Conservation (phyloP, 1,284 basidiomycete genomes). For the Tranzscheliella williamsii region DNA sequence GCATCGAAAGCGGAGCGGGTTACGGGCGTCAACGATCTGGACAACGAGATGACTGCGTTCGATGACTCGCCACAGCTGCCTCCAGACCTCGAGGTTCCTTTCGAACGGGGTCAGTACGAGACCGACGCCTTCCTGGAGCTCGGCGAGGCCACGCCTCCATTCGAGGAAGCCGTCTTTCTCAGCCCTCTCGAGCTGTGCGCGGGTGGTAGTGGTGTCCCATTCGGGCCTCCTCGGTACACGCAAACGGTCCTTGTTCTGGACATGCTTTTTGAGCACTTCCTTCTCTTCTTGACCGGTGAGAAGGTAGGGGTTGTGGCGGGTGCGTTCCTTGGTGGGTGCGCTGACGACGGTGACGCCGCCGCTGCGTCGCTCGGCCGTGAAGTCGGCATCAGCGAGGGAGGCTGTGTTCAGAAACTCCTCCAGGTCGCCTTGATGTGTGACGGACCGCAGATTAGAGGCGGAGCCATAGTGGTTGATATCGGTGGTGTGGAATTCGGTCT, state of each 20-base stretch:
- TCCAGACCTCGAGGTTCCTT: conserved; percentile 60
- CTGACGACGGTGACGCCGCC: conserved; percentile 77
- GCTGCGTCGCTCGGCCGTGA: conserved; percentile 93
- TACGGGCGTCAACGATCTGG: conserved; percentile 60
- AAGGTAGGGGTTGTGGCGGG: conserved; percentile 78
- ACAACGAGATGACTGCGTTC: conserved; percentile 59
- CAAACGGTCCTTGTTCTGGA: conserved; percentile 52
- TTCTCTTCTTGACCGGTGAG: conserved; percentile 82
- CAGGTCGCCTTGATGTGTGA: conserved; percentile 93
- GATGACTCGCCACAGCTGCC: conserved; percentile 60
- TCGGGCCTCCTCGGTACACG: conserved; percentile 55
- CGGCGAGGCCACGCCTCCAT: conserved; percentile 57
- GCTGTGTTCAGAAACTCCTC: conserved; percentile 97
- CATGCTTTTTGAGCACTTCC: conserved; percentile 61
- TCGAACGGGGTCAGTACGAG: conserved; percentile 61
- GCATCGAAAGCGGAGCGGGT: conserved; percentile 59
- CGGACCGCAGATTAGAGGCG: conserved; percentile 72
- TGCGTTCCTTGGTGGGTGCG: conserved; percentile 62
- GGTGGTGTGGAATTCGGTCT: conserved; percentile 58
- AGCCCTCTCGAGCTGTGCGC: conserved; percentile 53
- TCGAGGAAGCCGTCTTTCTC: conserved; percentile 60
- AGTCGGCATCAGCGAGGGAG: conserved; percentile 89
- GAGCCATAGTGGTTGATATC: conserved; percentile 62
- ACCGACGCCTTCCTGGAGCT: conserved; percentile 56
- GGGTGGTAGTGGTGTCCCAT: conserved; percentile 54